Percentiles rank a stretch among this genome's conserved stretches.
These are phyloP conservation scores for Lentinus tigrinus DNA, from an alignment of 768 basidiomycete genomes.

Conservation along the genomic window DNA sequence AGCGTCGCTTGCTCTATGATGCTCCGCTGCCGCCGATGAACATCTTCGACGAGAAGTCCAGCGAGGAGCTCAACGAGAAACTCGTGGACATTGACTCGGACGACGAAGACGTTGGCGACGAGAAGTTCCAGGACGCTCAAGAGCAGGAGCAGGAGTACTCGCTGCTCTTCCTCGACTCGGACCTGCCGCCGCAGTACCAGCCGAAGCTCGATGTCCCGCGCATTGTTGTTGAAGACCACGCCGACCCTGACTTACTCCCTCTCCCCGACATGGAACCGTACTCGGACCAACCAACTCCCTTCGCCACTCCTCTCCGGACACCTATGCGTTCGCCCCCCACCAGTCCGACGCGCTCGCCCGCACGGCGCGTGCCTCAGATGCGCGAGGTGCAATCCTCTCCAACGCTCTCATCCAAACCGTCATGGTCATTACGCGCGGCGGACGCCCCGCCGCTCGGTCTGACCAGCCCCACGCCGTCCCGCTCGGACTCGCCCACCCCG, in stretches of 20 bases:
- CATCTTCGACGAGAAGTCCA: background rate
- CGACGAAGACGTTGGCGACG: slow-evolving; percentile 17
- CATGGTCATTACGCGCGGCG: slow-evolving; percentile 43
- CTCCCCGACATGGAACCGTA: slow-evolving; percentile 28
- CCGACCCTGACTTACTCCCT: slow-evolving; percentile 45
- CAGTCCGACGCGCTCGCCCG: slow-evolving; percentile 9
- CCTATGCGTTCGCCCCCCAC: slow-evolving; percentile 16
- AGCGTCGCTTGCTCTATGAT: slow-evolving; percentile 13
- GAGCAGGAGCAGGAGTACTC: too few species aligned
- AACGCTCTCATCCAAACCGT: slow-evolving; percentile 17
- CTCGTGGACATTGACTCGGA: slow-evolving; percentile 1
- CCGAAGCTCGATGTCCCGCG: slow-evolving; percentile 4
- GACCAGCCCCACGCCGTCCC: background rate
- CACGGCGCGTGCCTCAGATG: slow-evolving; percentile 25
- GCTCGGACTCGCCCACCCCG: slow-evolving; percentile 3
- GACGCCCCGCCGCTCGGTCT: slow-evolving; percentile 43
- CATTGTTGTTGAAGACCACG: slow-evolving; percentile 25
- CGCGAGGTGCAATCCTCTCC: slow-evolving; percentile 21
- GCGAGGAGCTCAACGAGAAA: slow-evolving; percentile 4
- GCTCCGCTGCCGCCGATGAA: slow-evolving; percentile 4
- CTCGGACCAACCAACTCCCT: slow-evolving; percentile 10
- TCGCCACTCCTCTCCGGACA: slow-evolving; percentile 19
- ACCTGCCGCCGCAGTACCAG: slow-evolving; percentile 7
- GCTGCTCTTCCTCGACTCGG: slow-evolving; percentile 12
- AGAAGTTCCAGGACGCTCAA: slow-evolving; percentile 26